Base-by-base conservation (phyloP, 2,329 filamentous ascomycete genomes). In the Davidsoniella eucalypti region DNA sequence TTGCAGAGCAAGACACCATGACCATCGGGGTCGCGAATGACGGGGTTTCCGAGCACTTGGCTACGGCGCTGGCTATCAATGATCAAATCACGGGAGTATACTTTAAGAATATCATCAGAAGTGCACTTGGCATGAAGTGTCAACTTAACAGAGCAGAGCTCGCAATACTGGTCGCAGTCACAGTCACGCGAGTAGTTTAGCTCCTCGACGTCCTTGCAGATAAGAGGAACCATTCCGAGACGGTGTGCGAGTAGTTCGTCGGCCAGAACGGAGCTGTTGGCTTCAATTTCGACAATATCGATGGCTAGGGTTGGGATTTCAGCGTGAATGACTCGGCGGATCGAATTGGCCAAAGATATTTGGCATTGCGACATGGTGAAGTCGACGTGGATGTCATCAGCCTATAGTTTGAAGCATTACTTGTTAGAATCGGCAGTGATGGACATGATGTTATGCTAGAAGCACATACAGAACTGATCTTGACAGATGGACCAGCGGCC, bases 221-320 rank as follows among this genome's bases (percentile, higher is more conserved):
- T 81, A 44, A 98, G 77, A 1, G 92, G 92, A 52, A 96, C 80
- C 44, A 96, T 78, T 29, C 92, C 90, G 12, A 98, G 75, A 43
- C 90, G 83, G 66, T 96, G 90, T 45, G 86, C 83, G 57, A 98
- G 81, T 65, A 96, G 94, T 66, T 98, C 90, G 66, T 98, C 90
- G 54, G 90, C 85, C 12, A 96, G 78, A 4, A 95, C 88, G n/a
- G 88, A 93, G 52, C 84, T 94, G 71, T 98, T 98, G 60, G 75
- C 76, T 61, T 93, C 82, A 56, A 98, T 81, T 65, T 96, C 87
- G 55, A 96, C 88, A 12, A 94, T 76, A 61, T 98, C 90, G 64
- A 96, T 88, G 55, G 92, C 88, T 59, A 96, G 80, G 21, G 87
- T 95, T 9, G 90, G 88, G 53, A 98, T 84, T 67, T 98, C 90